Percentiles rank a stretch among this genome's conserved stretches.
phyloP scores from a whole-genome alignment of 2,329 filamentous ascomycete genomes.

The Claviceps citrina region DNA sequence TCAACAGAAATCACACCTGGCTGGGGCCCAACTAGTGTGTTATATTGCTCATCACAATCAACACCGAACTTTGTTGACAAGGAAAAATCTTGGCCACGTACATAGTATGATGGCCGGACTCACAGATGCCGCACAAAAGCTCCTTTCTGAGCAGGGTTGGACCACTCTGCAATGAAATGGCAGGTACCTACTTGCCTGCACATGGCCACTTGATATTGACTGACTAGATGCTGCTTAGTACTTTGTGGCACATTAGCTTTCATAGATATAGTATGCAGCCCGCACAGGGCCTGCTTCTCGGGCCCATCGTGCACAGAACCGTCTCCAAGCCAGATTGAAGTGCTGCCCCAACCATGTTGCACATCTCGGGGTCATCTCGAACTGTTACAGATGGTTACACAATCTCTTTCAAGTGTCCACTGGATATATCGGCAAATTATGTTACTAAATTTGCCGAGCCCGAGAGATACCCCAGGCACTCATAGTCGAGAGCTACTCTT shows the following conservation, averaged over 20 bases:
- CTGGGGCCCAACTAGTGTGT: too few species aligned
- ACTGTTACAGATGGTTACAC: slow-evolving; percentile 1
- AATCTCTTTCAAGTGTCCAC: background rate
- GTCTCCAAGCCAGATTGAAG: background rate
- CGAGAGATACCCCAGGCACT: too few species aligned
- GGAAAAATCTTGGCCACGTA: background rate
- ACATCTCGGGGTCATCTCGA: background rate
- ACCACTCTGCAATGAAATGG: too few species aligned
- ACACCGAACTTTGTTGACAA: background rate
- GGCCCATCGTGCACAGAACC: background rate
- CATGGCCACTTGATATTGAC: background rate
- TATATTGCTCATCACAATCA: too few species aligned
- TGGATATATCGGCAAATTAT: background rate
- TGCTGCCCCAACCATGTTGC: too few species aligned
- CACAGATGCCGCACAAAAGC: background rate
- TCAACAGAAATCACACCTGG: too few species aligned
- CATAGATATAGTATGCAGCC: background rate
- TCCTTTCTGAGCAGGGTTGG: too few species aligned
- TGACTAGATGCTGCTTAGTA: background rate
- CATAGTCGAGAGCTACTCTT: too few species aligned
- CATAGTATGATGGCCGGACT: background rate
- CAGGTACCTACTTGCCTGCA: background rate
- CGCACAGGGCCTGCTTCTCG: too few species aligned
- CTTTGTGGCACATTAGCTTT: background rate
- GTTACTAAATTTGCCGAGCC: too few species aligned